phyloP scores from a whole-genome alignment of 2,329 filamentous ascomycete genomes.

The Neofusicoccum ribis region DNA sequence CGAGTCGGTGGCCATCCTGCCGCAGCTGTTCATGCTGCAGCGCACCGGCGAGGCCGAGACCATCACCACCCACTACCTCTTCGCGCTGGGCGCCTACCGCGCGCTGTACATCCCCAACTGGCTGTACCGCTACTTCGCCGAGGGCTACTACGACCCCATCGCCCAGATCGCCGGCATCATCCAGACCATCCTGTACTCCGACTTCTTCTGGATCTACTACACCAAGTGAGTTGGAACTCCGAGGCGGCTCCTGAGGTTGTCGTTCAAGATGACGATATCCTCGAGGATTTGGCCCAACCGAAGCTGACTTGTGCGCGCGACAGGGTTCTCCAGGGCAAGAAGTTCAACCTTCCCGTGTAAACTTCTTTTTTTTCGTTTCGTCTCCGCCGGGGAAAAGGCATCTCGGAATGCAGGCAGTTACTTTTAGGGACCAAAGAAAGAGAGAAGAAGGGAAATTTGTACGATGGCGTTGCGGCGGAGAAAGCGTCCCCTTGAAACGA shows the following conservation, averaged over 20 bases:
- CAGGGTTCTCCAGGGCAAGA: conserved; percentile 56
- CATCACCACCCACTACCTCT: conserved; percentile 98
- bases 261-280: too few species aligned
- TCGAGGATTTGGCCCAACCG: too few species aligned
- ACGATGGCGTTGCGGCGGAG: too few species aligned
- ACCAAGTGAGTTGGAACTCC: conserved; percentile 66
- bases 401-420: too few species aligned
- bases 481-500: too few species aligned
- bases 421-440: too few species aligned
- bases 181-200: conserved; percentile 93
- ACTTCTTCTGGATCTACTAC: conserved; percentile 99
- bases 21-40: conserved; percentile 97
- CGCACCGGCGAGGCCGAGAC: conserved; percentile 97
- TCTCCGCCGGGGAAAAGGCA: too few species aligned
- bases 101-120: conserved; percentile 98
- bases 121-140: conserved; percentile 85
- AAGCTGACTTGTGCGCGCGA: too few species aligned
- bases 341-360: conserved; percentile 56
- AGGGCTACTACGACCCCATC: conserved; percentile 81
- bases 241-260: neutral
- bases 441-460: too few species aligned
- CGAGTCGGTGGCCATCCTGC: conserved; percentile 92
- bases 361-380: neutral
- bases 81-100: conserved; percentile 86
- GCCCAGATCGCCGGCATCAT: conserved; percentile 85